Evolutionary conservation across 306 rosid species (phyloP).

Genomic region (Trichosanthes cucumerina): DNA sequence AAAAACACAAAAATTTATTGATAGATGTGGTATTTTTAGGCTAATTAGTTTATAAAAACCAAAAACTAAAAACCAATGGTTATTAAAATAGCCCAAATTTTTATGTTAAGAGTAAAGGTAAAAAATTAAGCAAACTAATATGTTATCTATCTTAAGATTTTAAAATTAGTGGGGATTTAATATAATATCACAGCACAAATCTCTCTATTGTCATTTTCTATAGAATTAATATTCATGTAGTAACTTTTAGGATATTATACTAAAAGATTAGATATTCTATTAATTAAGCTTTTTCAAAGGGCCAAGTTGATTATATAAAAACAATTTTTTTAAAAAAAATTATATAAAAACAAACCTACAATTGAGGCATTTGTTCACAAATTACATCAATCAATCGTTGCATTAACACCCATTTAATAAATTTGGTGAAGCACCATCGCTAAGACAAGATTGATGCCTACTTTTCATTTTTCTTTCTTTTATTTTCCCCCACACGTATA

Average conservation of each 20-base stretch:
- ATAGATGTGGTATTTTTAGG: no score
- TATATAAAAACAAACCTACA: background rate
- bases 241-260: no score
- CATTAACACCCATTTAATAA: background rate
- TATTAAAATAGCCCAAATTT: no score
- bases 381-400: slow-evolving; percentile 6
- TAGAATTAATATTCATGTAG: no score
- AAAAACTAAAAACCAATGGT: no score
- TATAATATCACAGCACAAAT: no score
- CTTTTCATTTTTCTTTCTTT: background rate
- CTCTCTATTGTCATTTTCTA: no score
- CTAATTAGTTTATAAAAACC: no score
- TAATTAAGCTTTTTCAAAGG: background rate
- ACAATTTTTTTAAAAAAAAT: no score
- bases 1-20: no score
- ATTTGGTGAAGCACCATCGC: background rate
- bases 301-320: background rate
- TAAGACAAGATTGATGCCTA: background rate
- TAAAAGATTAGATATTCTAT: background rate
- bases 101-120: background rate
- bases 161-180: no score
- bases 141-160: no score
- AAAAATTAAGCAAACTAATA: background rate
- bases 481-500: background rate
- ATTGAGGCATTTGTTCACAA: background rate